Evolutionary conservation across 495 filamentous ascomycete genomes (phyloP).

Genomic region (Xanthoparmelia taractica): DNA sequence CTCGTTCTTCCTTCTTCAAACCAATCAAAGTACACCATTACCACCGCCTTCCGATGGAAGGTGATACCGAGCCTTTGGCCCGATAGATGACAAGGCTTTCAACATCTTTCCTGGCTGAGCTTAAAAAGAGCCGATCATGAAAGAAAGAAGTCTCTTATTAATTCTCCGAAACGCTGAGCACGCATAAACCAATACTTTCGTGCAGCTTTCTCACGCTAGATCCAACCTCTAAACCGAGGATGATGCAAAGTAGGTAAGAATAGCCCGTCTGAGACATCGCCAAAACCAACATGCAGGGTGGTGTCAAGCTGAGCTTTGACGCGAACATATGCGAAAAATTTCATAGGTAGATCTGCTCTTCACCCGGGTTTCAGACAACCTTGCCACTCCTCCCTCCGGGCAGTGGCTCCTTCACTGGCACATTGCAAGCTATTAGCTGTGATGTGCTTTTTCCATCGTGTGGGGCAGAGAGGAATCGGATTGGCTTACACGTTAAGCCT

Average conservation of each 20-base stretch:
- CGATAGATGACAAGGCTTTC: too few species aligned
- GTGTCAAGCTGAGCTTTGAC: not conserved
- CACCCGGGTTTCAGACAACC: not conserved
- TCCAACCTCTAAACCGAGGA: too few species aligned
- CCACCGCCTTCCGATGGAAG: too few species aligned
- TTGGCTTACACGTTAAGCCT: not conserved
- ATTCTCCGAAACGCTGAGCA: not conserved
- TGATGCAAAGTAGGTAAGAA: too few species aligned
- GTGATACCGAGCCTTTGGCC: too few species aligned
- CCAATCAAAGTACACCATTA: too few species aligned
- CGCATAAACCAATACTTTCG: not conserved
- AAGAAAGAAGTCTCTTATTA: not conserved
- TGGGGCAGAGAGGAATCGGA: not conserved
- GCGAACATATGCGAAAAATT: not conserved
- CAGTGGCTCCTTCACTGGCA: not conserved
- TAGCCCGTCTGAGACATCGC: not conserved
- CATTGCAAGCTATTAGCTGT: not conserved
- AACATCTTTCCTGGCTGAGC: not conserved
- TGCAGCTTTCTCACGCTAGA: too few species aligned
- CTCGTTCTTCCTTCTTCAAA: too few species aligned
- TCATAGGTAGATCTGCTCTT: not conserved
- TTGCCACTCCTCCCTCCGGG: not conserved
- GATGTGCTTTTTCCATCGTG: not conserved
- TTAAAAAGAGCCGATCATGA: not conserved
- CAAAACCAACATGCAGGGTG: not conserved